A percentile compares a stretch with the other conserved stretches of the same genome.
Conservation (phyloP, 345 rosid species). For the Pistacia vera region DNA sequence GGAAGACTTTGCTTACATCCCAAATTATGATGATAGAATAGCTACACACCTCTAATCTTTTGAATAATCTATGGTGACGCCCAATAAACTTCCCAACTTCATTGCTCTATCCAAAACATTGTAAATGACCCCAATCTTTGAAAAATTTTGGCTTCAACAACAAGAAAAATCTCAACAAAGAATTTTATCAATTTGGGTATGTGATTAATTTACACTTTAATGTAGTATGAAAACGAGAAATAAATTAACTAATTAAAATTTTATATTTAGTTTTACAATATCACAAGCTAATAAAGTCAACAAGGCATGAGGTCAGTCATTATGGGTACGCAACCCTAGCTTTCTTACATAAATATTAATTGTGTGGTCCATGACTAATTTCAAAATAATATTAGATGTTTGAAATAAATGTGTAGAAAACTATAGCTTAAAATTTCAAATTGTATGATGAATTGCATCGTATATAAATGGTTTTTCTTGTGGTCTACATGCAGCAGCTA, state of each 20-base stretch:
- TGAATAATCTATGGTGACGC: too few relatives aligned
- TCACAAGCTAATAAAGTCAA: neutral
- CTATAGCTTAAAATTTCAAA: neutral
- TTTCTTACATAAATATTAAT: neutral
- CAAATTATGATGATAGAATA: too few relatives aligned
- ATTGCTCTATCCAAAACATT: neutral
- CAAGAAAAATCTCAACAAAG: too few relatives aligned
- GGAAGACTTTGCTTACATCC: too few relatives aligned
- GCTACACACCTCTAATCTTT: too few relatives aligned
- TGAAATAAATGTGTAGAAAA: neutral
- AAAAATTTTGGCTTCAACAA: too few relatives aligned
- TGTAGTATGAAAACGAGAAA: too few relatives aligned
- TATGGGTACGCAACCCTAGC: neutral
- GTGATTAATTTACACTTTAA: too few relatives aligned
- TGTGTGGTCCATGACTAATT: slow-evolving; percentile 2
- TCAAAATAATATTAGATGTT: neutral
- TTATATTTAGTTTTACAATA: neutral
- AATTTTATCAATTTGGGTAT: too few relatives aligned
- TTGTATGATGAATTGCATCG: too few relatives aligned
- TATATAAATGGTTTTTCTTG: slow-evolving; percentile 5
- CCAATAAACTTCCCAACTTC: neutral
- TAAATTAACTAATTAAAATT: neutral
- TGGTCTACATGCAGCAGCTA: slow-evolving; percentile 9
- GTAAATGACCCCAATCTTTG: too few relatives aligned
- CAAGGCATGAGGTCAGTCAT: neutral